Evolutionary conservation across 2,329 filamentous ascomycete genomes (phyloP), one percentile per base, ranked within the genome.

Genomic region (Xylariaceae sp.): DNA sequence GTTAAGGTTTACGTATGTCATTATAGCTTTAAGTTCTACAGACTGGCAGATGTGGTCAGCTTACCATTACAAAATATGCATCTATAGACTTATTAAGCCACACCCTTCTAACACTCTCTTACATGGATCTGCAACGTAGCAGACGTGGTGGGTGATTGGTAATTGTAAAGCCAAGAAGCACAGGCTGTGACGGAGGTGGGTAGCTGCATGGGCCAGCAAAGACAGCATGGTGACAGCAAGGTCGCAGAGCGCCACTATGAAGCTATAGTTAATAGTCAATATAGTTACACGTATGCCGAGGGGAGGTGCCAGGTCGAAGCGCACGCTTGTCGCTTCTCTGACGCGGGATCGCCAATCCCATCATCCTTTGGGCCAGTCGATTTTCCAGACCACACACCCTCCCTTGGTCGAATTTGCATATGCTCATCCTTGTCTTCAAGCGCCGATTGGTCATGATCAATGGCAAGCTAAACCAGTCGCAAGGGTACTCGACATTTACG

Each of bases 371-470:
- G 6, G 21, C 21, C 6, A 24, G 21, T 51, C 42, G 40, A 48
- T 43, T 41, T 44, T 51, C 50, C 50, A 54, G 50, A 54, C 51
- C 48, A 55, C 51, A 54, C 52, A 52, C 54, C 47, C 59, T 58
- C 56, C 21, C 11, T 24, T 24, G 6, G 54, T 53, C 55, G 61
- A 57, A 59, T 55, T n/a, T 55, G 52, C 53, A 61, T 59, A 52
- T 53, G 49, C 52, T 50, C 40, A 55, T 39, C 54, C 56, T 50
- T 58, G 54, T 56, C 41, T 36, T 15, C 30, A 34, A 17, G 31
- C 35, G 40, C 47, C 52, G 40, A 64, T 64, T 64, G 61, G 58
- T 44, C 42, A 35, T 34, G 41, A 41, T 28, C 37, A 43, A 43
- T 43, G 46, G 46, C 40, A 45, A 47, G 46, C 52, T 47, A 56